Evolutionary conservation across 805 yeast species (phyloP), one percentile per base, ranked within the genome.

Genomic region (Kazachstania martiniae): DNA sequence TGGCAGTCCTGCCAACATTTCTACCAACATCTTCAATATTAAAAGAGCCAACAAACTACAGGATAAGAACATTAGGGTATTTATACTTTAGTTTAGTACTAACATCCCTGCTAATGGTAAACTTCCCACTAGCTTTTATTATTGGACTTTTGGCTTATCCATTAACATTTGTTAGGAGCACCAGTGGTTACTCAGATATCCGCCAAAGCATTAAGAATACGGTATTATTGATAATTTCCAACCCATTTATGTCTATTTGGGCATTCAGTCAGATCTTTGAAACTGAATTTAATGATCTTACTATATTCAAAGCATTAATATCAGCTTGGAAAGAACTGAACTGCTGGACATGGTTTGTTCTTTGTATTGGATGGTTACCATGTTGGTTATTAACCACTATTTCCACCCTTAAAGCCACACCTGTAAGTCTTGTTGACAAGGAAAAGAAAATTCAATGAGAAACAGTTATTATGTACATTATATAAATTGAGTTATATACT

Each of bases 291-390:
- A 60, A 64, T 1, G 53, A 62, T 4, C 54, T 42, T 6, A 32
- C 61, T 8, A 46, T 77, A 4, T 62, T 77, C 33, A 49, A 56
- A 14, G 73, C 74, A 0, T 59, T 86, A 12, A 51, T 77, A 8
- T 62, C 70, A 18, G 73, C 84, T 3, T 83, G 87, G 79, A 49
- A 62, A 17, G 71, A 75, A 24, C 58, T 82, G 35, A 80, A 79
- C 35, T 77, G 81, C 37, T 85, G 94, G 89, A 81, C 94, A 0
- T 85, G 94, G 87, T 67, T 72, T 35, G 69, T 82, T 16, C 51
- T 86, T 2, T 63, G 74, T 25, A 59, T 77, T 26, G 82, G 85
- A 0, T 86, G 95, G 94, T 53, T 77, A 24, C 94, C 96, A 3
- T 67, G 75, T 4, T 89, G 97, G 97, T 27, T 74, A 3, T 45